Evolutionary conservation across 208 protist species (phyloP), one percentile per base, ranked within the genome.

Genomic region (Borovskyia barvae): DNA sequence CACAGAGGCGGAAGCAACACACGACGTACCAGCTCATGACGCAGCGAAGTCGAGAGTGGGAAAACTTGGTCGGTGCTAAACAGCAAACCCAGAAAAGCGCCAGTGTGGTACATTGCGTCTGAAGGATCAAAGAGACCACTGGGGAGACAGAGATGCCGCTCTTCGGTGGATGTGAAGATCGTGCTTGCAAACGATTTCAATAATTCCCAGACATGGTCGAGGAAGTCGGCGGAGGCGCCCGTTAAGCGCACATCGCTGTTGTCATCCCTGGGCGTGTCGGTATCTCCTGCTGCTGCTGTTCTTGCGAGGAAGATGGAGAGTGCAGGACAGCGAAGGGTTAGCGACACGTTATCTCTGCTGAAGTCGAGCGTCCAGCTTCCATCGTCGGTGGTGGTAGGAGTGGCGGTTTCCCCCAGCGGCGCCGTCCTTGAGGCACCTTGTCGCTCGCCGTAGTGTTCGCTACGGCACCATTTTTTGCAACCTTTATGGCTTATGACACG

Each of bases 181-280:
- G n/a, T n/a, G n/a, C n/a, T n/a, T n/a, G n/a, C n/a, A n/a, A n/a
- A n/a, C n/a, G n/a, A n/a, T n/a, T 41, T 51, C 39, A 75, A 19
- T 24, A 69, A 35, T 15, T 53, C 40, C 70, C 63, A 77, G 47
- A 66, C 32, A 17, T 24, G 25, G 32, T 77, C 70, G 33, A 77
- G 50, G 52, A 77, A 60, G 15, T n/a, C 35, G 26, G 59, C 36
- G 26, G 40, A 61, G 22, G 45, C 36, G 7, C 39, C 25, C 12
- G 12, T 28, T 55, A 46, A n/a, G 19, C 12, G 28, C 17, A 24
- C 20, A 2, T 8, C 45, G 12, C 1, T 32, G 62, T 8, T 40
- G 40, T 12, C 32, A 0, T 14, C 9, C 14, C 14, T 7, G 7
- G 9, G 33, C 14, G 9, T 14, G 33, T 14, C 14, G n/a, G 7